Evolutionary conservation across 1,139 yeast genomes (phyloP), one percentile per base, ranked within the genome.

Genomic region (Kodamaea arcana): DNA sequence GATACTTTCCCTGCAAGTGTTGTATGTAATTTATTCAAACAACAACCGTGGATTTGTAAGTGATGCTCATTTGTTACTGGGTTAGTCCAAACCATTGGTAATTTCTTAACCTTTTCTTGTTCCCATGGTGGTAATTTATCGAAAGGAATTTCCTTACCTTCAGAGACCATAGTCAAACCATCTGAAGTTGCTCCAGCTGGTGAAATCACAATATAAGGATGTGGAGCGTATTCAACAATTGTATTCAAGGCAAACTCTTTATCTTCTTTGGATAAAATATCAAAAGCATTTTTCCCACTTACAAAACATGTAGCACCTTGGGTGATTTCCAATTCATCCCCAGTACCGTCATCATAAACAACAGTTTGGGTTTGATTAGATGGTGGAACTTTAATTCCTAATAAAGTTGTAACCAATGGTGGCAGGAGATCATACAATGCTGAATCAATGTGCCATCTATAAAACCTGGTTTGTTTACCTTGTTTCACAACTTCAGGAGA

Each of bases 361-460:
- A 86, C 78, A 31, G 50, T 57, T 39, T 68, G 73, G 16, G 60
- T 59, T 41, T 65, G 73, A 5, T 64, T 58, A 3, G 65, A 53
- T 20, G 75, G 71, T 4, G 95, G 95, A n/a, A 83, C 92, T 51
- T 80, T 74, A 46, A 86, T 78, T 5, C 95, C 95, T 38, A 86
- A 69, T 42, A 86, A 70, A 2, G 95, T 85, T 3, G 95, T 86
- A 31, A 82, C 85, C 46, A 82, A 72, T 22, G 95, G 95, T 20
- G 95, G 95, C 7, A 90, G 78, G 48, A 85, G 70, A 24, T 78
- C 95, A 51, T 86, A 86, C 33, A 86, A 72, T 4, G 95, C 95
- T 30, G 92, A 82, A 60, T 86, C 95, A 47, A 86, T 84, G 61
- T 86, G 95, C 95, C 95, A 86, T 62, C 95, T 77, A 72, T 85